phyloP scores from a whole-genome alignment of 1,139 yeast species.

The Candida smagusa region DNA sequence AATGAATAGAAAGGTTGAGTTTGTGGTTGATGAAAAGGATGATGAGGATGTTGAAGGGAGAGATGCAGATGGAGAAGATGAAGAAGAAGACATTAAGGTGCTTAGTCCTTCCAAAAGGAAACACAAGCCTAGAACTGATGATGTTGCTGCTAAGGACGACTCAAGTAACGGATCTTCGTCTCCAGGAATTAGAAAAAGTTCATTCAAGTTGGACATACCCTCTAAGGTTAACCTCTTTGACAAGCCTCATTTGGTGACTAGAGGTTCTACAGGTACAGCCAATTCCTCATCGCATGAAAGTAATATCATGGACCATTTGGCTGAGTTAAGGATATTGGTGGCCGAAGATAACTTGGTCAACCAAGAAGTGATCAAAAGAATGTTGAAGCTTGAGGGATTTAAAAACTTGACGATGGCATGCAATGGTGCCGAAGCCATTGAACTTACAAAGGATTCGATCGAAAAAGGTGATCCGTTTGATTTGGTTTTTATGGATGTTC shows the following conservation, averaged over 20 bases:
- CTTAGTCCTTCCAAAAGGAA: not conserved
- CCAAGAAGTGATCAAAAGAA: conserved; percentile 84
- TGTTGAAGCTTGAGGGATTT: conserved; percentile 80
- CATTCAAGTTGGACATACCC: conserved; percentile 11
- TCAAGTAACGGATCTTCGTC: conserved; percentile 6
- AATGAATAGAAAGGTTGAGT: conserved; percentile 37
- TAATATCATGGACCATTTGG: conserved; percentile 27
- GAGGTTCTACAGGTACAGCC: conserved; percentile 59
- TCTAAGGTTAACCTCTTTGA: conserved; percentile 20
- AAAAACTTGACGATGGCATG: conserved; percentile 69
- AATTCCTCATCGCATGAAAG: conserved; percentile 28
- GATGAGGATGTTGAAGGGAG: conserved; percentile 5
- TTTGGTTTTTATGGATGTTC: conserved; percentile 91
- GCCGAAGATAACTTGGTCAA: conserved; percentile 93
- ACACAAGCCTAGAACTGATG: not conserved
- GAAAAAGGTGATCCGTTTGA: conserved; percentile 49
- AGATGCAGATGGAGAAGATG: no score
- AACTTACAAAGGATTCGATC: conserved; percentile 51
- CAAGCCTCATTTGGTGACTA: conserved; percentile 46
- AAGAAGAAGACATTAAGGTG: no score
- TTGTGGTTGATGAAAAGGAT: conserved; percentile 19
- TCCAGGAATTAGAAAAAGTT: conserved; percentile 4
- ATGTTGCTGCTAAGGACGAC: not conserved
- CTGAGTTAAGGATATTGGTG: conserved; percentile 61
- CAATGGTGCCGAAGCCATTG: conserved; percentile 88